These are phyloP conservation scores for Canavalia ensiformis DNA, from an alignment of 306 rosid species.

Conservation along the genomic window DNA sequence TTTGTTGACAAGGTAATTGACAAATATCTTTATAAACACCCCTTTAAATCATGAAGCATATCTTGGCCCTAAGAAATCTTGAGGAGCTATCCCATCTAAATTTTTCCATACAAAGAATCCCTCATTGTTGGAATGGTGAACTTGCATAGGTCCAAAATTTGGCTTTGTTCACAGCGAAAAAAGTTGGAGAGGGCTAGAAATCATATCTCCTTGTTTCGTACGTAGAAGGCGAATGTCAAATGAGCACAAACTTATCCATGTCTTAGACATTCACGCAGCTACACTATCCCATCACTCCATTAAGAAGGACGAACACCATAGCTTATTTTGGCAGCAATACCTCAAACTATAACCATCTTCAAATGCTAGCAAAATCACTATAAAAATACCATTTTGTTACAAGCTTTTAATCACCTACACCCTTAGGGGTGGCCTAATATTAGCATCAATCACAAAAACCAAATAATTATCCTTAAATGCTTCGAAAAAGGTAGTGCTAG, in stretches of 20 bases:
- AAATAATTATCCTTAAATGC: conserved; percentile 12
- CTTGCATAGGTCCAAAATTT: conserved; percentile 22
- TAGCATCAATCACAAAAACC: background rate
- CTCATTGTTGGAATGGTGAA: background rate
- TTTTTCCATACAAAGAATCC: background rate
- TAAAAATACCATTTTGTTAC: conserved; percentile 30
- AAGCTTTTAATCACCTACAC: background rate
- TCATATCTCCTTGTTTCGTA: conserved; percentile 13
- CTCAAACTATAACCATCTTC: conserved; percentile 3
- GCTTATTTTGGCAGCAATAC: background rate
- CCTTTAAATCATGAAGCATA: too few species aligned
- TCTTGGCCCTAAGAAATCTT: too few species aligned
- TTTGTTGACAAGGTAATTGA: too few species aligned
- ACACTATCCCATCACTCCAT: conserved; percentile 11
- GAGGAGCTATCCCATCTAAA: too few species aligned
- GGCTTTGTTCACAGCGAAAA: conserved; percentile 23
- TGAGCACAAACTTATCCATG: background rate
- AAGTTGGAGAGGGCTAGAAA: conserved; percentile 38
- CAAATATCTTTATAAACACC: too few species aligned
- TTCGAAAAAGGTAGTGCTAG: background rate
- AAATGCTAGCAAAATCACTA: background rate
- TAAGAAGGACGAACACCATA: background rate
- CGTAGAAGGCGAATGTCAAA: background rate
- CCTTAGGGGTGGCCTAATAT: background rate
- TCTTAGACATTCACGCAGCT: conserved; percentile 36